phyloP scores from a whole-genome alignment of 78 protist genomes.

The Creolimax fragrantissima region DNA sequence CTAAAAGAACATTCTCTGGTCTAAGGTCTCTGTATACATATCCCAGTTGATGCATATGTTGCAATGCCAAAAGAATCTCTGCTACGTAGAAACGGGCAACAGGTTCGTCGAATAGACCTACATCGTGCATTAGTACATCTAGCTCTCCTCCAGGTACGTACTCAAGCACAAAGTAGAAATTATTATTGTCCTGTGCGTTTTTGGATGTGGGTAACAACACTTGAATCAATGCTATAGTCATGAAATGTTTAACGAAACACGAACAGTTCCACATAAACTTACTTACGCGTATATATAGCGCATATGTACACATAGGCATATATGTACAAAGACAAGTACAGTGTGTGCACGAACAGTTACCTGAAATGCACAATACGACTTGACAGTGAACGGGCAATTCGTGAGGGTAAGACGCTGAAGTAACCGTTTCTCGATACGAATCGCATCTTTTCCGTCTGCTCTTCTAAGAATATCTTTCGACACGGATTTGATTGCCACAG shows the following conservation, averaged over 20 bases:
- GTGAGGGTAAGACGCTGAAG: background rate
- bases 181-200: constrained; percentile 23
- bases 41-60: constrained; percentile 58
- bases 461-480: background rate
- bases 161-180: constrained; percentile 68
- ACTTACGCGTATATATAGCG: too few species aligned
- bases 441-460: background rate
- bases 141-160: constrained; percentile 81
- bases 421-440: background rate
- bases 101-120: constrained; percentile 16
- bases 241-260: too few species aligned
- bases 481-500: background rate
- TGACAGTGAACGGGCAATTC: background rate
- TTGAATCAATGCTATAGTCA: too few species aligned
- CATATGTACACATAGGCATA: too few species aligned
- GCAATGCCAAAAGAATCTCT: constrained; percentile 66
- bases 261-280: too few species aligned
- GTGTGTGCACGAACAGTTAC: too few species aligned
- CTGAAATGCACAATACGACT: background rate
- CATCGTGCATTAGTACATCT: constrained; percentile 36
- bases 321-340: too few species aligned
- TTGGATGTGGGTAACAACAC: background rate
- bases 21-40: constrained; percentile 55
- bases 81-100: constrained; percentile 50
- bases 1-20: constrained; percentile 70